phyloP scores from a whole-genome alignment of 768 basidiomycete genomes.

The Amanita exitialis region DNA sequence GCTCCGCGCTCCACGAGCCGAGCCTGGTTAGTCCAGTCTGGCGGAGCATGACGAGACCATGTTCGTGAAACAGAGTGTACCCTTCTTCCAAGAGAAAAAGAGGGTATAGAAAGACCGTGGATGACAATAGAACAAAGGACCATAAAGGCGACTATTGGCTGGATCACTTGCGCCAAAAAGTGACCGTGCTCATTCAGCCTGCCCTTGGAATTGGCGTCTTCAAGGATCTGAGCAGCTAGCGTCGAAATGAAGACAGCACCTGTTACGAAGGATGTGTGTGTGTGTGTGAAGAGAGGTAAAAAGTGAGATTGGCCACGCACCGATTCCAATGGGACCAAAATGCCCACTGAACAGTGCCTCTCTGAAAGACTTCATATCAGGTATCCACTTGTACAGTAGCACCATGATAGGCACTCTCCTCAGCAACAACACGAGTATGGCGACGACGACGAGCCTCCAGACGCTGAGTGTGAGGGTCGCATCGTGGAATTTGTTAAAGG shows the following conservation, averaged over 20 bases:
- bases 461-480: slow-evolving; percentile 57
- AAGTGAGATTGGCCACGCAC: slow-evolving; percentile 21
- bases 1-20: slow-evolving; percentile 60
- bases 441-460: slow-evolving; percentile 80
- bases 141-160: slow-evolving; percentile 93
- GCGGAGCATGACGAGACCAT: slow-evolving; percentile 66
- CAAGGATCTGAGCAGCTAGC: slow-evolving; percentile 56
- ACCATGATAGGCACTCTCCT: slow-evolving; percentile 81
- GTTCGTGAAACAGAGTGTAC: slow-evolving; percentile 89
- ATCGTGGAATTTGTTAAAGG: slow-evolving; percentile 73
- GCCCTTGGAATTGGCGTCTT: slow-evolving; percentile 15
- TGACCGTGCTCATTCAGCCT: slow-evolving; percentile 51
- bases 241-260: slow-evolving; percentile 94
- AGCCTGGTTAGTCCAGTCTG: slow-evolving; percentile 82
- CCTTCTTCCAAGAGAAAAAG: slow-evolving; percentile 84
- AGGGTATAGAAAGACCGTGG: slow-evolving; percentile 88
- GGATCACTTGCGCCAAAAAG: slow-evolving; percentile 63
- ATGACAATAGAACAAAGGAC: slow-evolving; percentile 85
- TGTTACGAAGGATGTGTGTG: slow-evolving; percentile 11
- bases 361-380: slow-evolving; percentile 88
- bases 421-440: slow-evolving; percentile 72
- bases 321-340: slow-evolving; percentile 84
- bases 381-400: slow-evolving; percentile 83
- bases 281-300: neutral
- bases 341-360: slow-evolving; percentile 95